A percentile compares a stretch with the other conserved stretches of the same genome.
Evolutionary conservation across 176 grass and related monocot genomes (phyloP).

Genomic region (Elymus sibiricus): DNA sequence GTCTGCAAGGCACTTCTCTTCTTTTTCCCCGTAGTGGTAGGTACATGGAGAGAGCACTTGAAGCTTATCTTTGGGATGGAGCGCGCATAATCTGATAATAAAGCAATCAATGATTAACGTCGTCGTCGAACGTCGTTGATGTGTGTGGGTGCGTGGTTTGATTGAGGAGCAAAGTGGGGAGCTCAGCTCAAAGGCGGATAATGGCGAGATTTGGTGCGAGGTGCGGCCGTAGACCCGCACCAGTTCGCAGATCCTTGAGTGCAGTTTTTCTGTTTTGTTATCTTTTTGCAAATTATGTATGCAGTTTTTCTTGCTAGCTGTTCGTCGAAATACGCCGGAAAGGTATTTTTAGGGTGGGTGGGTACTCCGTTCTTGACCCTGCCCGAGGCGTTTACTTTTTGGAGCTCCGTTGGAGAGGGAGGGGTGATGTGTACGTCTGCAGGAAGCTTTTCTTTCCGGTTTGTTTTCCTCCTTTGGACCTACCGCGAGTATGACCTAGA

Average conservation of each 20-base stretch:
- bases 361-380: not conserved
- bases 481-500: conserved; percentile 8
- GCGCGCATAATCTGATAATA: not conserved
- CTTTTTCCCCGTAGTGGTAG: conserved; percentile 22
- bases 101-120: conserved; percentile 34
- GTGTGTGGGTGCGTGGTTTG: not conserved
- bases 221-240: not conserved
- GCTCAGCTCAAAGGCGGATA: not conserved
- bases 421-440: conserved; percentile 25
- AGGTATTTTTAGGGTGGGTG: not conserved
- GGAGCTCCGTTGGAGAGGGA: not conserved
- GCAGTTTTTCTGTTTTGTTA: no score
- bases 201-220: not conserved
- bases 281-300: not conserved
- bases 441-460: not conserved
- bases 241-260: not conserved
- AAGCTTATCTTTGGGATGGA: conserved; percentile 16
- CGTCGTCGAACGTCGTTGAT: conserved; percentile 19
- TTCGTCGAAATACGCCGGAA: not conserved
- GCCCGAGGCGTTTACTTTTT: conserved; percentile 43
- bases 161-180: conserved; percentile 48
- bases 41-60: conserved; percentile 42
- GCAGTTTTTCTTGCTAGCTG: not conserved
- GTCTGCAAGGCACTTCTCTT: conserved; percentile 16
- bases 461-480: conserved; percentile 24